These are phyloP conservation scores for Termitomyces sp. DNA, from an alignment of 768 basidiomycete genomes.

Conservation along the genomic window DNA sequence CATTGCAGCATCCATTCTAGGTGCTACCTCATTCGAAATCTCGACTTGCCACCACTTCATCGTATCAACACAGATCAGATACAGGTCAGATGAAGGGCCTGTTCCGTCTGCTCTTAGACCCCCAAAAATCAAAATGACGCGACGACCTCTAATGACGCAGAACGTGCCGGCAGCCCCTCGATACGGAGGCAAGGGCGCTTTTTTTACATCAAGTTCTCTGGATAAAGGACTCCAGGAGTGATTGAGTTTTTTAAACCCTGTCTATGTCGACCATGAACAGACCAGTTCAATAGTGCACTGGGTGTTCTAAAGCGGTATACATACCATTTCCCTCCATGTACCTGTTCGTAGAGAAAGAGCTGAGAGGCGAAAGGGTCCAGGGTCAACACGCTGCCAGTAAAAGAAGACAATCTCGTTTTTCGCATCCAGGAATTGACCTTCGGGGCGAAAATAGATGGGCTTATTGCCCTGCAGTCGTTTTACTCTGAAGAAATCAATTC, in stretches of 20 bases:
- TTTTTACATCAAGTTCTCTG: background rate
- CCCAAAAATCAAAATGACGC: conserved; percentile 3
- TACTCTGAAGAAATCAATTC: background rate
- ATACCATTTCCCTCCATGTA: background rate
- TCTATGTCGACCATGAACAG: background rate
- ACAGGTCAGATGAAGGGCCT: background rate
- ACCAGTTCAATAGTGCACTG: background rate
- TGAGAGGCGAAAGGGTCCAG: background rate
- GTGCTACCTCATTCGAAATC: background rate
- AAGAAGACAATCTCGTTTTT: background rate
- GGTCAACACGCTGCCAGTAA: background rate
- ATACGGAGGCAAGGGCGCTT: background rate
- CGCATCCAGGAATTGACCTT: background rate
- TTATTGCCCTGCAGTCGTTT: background rate
- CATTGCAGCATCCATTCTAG: background rate
- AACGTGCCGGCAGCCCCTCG: background rate
- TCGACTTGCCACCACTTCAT: conserved; percentile 3
- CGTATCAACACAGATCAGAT: background rate
- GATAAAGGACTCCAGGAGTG: background rate
- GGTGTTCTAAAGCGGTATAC: background rate
- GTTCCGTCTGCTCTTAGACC: background rate
- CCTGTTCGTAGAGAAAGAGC: background rate
- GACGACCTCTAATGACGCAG: background rate
- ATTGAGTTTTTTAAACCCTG: background rate
- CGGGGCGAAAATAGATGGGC: background rate